These are phyloP conservation scores for Claviceps sp. DNA, from an alignment of 2,329 filamentous ascomycete species.

Conservation along the genomic window DNA sequence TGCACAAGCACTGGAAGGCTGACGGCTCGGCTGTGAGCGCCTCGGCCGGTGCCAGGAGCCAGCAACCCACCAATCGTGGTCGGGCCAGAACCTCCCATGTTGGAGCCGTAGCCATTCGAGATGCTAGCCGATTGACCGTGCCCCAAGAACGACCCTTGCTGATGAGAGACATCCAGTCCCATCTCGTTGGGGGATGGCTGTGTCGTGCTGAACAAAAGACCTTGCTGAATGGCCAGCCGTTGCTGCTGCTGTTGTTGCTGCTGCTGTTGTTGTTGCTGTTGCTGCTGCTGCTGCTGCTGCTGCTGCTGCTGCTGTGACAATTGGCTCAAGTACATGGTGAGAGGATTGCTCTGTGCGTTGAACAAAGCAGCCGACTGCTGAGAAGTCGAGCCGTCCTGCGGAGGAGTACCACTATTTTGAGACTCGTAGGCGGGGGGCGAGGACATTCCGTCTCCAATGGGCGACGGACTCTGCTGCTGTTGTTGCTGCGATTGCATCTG, in stretches of 20 bases:
- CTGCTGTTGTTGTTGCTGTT: constrained; percentile 26
- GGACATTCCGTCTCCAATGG: constrained; percentile 46
- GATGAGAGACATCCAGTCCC: constrained; percentile 39
- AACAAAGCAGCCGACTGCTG: constrained; percentile 60
- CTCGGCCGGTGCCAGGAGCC: constrained; percentile 51
- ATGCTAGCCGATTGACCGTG: constrained; percentile 55
- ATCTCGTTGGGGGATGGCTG: constrained; percentile 45
- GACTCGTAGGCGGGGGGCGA: constrained; percentile 47
- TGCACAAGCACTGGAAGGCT: constrained; percentile 65
- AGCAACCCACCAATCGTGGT: constrained; percentile 66
- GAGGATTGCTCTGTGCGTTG: constrained; percentile 72
- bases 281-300: constrained; percentile 51
- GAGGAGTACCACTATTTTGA: constrained; percentile 41
- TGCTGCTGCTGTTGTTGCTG: constrained; percentile 46
- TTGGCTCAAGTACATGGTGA: constrained; percentile 88
- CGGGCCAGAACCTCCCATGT: constrained; percentile 38
- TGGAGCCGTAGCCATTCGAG: constrained; percentile 47
- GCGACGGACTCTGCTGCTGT: constrained; percentile 46
- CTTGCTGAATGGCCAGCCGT: constrained; percentile 61
- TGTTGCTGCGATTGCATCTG: constrained; percentile 50
- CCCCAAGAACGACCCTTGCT: constrained; percentile 45
- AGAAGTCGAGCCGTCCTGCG: constrained; percentile 39
- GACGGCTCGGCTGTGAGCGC: constrained; percentile 66
- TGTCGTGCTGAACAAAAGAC: constrained; percentile 65
- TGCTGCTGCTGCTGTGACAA: constrained; percentile 51